Evolutionary conservation across 1,284 basidiomycete genomes (phyloP).

Genomic region (Inonotus hispidus): DNA sequence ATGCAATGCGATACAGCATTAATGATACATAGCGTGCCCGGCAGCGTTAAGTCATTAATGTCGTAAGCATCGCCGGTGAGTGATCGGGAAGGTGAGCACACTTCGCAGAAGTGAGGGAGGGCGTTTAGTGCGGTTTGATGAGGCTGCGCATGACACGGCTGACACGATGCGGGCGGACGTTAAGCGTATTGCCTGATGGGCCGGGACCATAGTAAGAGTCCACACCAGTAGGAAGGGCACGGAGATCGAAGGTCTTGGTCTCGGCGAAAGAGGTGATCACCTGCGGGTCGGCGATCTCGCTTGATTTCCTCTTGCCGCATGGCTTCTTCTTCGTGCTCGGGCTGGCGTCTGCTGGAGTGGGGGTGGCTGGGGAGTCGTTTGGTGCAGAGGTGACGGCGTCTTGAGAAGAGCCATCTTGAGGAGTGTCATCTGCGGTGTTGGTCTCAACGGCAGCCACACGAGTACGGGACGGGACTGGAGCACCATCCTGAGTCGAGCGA

Average conservation of each 20-base stretch:
- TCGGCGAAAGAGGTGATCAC: conserved; percentile 7
- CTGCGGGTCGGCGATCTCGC: not conserved
- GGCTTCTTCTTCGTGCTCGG: not conserved
- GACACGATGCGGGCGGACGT: conserved; percentile 7
- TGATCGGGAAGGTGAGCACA: not conserved
- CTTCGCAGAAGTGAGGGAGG: not conserved
- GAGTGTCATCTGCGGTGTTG: not conserved
- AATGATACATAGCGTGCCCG: conserved; percentile 5
- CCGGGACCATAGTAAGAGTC: not conserved
- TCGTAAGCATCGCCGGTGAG: conserved; percentile 1
- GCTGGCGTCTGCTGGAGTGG: not conserved
- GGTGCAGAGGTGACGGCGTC: too few species aligned
- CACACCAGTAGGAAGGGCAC: not conserved
- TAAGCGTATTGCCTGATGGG: not conserved
- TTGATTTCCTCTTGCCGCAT: not conserved
- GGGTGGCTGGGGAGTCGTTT: too few species aligned
- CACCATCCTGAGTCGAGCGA: too few species aligned
- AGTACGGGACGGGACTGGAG: not conserved
- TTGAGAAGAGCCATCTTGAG: not conserved
- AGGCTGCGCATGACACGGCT: conserved; percentile 17
- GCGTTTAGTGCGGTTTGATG: not conserved
- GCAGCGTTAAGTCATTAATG: conserved; percentile 5
- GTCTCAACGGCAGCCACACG: not conserved
- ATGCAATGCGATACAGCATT: not conserved
- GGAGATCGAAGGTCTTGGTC: not conserved